Evolutionary conservation across 495 filamentous ascomycete genomes (phyloP).

Genomic region (Astrothelium macrocarpum): DNA sequence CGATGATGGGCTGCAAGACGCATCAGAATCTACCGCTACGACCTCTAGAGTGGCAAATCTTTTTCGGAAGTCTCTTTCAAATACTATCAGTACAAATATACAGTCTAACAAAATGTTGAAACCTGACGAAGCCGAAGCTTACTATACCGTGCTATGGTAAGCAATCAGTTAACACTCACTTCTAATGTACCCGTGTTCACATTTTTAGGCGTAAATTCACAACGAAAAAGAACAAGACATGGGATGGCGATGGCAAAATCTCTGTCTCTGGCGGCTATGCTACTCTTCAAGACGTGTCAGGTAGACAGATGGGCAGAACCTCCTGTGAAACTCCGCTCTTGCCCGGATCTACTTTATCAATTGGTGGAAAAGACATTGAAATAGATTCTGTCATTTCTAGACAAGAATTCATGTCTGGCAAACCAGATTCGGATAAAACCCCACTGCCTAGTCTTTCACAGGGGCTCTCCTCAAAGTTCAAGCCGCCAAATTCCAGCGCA

Average conservation of each 20-base stretch:
- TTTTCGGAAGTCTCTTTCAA: not conserved
- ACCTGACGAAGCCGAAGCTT: conserved; percentile 24
- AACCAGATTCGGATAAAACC: conserved; percentile 13
- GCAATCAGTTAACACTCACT: conserved; percentile 10
- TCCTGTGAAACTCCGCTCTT: conserved; percentile 47
- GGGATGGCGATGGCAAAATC: conserved; percentile 76
- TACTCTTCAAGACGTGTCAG: conserved; percentile 53
- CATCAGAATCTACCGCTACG: not conserved
- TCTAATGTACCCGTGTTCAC: not conserved
- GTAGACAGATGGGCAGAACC: conserved; percentile 56
- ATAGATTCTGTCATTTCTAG: conserved; percentile 56
- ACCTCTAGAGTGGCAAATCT: not conserved
- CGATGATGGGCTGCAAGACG: conserved; percentile 10
- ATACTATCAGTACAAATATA: not conserved
- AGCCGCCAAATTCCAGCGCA: conserved; percentile 9
- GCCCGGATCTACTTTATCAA: conserved; percentile 51
- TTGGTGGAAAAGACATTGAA: conserved; percentile 68
- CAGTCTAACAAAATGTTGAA: conserved; percentile 8
- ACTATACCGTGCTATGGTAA: conserved; percentile 62
- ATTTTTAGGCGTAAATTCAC: conserved; percentile 58
- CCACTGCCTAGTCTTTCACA: not conserved
- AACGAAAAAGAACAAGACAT: conserved; percentile 74
- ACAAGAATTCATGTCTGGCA: conserved; percentile 53
- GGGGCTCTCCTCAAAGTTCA: conserved; percentile 35
- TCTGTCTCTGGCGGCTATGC: conserved; percentile 48